phyloP scores from a whole-genome alignment of 345 rosid species.

The Gossypioides kirkii region DNA sequence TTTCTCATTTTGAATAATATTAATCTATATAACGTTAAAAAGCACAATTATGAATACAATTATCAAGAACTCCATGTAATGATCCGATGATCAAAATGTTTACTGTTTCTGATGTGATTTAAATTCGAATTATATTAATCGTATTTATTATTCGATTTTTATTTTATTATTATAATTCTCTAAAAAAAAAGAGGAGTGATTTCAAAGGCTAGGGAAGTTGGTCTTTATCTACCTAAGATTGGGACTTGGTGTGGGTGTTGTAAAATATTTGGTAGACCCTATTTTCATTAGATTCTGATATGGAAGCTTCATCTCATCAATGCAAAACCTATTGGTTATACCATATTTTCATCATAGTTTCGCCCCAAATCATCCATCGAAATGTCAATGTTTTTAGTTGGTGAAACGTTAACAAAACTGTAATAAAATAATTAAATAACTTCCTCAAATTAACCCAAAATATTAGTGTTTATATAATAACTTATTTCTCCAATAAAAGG shows the following conservation, averaged over 20 bases:
- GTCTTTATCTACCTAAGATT: slow-evolving; percentile 17
- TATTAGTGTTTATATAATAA: not conserved
- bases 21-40: no score
- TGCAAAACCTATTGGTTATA: not conserved
- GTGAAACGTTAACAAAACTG: slow-evolving; percentile 9
- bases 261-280: not conserved
- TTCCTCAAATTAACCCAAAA: not conserved
- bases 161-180: no score
- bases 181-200: slow-evolving; percentile 25
- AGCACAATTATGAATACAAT: no score
- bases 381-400: slow-evolving; percentile 30
- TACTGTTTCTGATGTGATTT: no score
- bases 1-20: slow-evolving; percentile 17
- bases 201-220: slow-evolving; percentile 31
- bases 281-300: not conserved
- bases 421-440: not conserved
- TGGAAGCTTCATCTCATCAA: slow-evolving; percentile 13
- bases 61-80: no score
- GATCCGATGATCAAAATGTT: no score
- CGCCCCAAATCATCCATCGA: slow-evolving; percentile 7
- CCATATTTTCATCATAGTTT: not conserved
- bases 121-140: no score
- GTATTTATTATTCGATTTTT: no score
- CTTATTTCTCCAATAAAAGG: not conserved
- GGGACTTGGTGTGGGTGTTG: not conserved